Conservation (phyloP, 345 rosid genomes). For the Trapa incisa region DNA sequence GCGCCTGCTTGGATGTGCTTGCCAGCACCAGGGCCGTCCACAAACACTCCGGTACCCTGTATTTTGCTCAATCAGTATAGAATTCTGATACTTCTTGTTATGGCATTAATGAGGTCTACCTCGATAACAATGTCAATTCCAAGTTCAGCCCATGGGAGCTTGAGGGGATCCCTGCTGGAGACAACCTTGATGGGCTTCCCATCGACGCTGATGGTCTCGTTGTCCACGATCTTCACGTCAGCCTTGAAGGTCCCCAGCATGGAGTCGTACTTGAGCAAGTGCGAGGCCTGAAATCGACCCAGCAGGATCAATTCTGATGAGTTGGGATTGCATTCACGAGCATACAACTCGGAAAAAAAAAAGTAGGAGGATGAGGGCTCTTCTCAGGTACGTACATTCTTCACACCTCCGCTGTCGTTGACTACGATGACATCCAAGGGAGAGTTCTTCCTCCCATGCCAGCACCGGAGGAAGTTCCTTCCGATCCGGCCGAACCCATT, state of each 20-base stretch:
- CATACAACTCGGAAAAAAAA: not conserved
- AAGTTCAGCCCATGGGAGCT: constrained; percentile 98
- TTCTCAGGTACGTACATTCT: constrained; percentile 42
- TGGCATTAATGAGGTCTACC: constrained; percentile 18
- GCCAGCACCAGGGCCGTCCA: constrained; percentile 99
- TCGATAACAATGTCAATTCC: constrained; percentile 98
- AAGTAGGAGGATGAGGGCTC: not conserved
- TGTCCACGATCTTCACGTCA: constrained; percentile 71
- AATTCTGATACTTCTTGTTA: too few relatives aligned
- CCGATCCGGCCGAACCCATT: constrained; percentile 98
- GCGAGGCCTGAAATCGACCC: constrained; percentile 54
- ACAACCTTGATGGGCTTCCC: constrained; percentile 83
- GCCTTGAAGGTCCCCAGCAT: constrained; percentile 95
- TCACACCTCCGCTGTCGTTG: constrained; percentile 98
- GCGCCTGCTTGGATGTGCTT: constrained; percentile 99
- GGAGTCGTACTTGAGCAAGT: constrained; percentile 91
- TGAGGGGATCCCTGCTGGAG: constrained; percentile 81
- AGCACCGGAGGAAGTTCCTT: constrained; percentile 93
- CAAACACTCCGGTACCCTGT: constrained; percentile 98
- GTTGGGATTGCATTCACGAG: not conserved
- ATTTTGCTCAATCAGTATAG: not conserved
- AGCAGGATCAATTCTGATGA: not conserved
- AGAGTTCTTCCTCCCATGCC: constrained; percentile 92
- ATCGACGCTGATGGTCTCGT: constrained; percentile 75
- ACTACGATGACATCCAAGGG: constrained; percentile 86